Conservation (phyloP, 345 rosid species). For the Xanthoceras sorbifolium region DNA sequence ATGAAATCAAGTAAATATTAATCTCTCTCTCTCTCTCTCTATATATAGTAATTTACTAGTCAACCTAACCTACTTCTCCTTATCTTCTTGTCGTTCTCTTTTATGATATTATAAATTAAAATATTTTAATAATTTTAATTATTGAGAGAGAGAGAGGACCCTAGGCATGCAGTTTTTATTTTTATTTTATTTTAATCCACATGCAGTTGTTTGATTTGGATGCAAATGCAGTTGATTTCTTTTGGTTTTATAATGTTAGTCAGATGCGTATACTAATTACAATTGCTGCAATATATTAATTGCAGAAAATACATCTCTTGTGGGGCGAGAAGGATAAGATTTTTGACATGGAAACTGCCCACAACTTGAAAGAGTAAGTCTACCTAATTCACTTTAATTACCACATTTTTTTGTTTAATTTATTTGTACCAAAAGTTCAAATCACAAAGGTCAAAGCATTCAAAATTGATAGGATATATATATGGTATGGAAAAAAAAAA, state of each 20-base stretch:
- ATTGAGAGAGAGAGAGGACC: background rate
- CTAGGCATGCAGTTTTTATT: too few species aligned
- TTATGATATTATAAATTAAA: too few species aligned
- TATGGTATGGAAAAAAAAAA: too few species aligned
- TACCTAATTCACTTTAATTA: background rate
- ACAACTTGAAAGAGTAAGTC: constrained; percentile 33
- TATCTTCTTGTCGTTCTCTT: too few species aligned
- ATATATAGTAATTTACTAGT: too few species aligned
- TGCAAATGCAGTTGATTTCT: background rate
- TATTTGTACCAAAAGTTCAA: too few species aligned
- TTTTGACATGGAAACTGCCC: constrained; percentile 18
- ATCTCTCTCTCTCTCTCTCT: too few species aligned
- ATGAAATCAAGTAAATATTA: too few species aligned
- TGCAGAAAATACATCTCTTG: constrained; percentile 30
- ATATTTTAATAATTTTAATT: too few species aligned
- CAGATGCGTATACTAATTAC: background rate
- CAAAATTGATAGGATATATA: background rate
- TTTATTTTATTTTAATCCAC: too few species aligned
- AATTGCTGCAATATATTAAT: background rate
- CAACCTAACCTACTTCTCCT: too few species aligned
- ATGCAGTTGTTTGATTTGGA: background rate
- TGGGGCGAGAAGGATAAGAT: constrained; percentile 34
- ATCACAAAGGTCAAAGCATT: background rate
- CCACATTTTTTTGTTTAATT: background rate
- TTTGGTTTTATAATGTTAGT: background rate